Evolutionary conservation across 2,329 filamentous ascomycete species (phyloP).

Genomic region (Pseudogymnoascus verrucosus): DNA sequence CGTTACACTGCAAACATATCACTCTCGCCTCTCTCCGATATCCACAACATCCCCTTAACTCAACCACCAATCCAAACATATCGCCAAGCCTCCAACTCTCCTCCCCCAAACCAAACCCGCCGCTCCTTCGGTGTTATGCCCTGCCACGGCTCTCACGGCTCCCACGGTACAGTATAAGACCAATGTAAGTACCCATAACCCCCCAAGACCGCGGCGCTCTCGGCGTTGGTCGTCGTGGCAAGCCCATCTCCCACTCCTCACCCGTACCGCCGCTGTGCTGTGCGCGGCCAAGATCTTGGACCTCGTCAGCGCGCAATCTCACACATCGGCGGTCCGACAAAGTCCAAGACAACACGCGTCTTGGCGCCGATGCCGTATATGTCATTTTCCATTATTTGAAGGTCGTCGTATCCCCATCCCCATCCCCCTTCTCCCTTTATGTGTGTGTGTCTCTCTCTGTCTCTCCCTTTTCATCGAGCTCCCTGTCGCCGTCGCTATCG

Average conservation of each 20-base stretch:
- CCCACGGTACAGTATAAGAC: not conserved
- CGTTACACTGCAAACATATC: not conserved
- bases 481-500: not conserved
- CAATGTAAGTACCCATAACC: not conserved
- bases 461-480: not conserved
- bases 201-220: not conserved
- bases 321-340: not conserved
- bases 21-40: not conserved
- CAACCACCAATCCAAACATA: not conserved
- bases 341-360: not conserved
- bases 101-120: not conserved
- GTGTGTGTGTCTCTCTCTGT: not conserved
- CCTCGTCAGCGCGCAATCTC: not conserved
- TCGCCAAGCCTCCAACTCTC: not conserved
- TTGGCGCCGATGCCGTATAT: not conserved
- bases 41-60: not conserved
- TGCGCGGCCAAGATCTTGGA: conserved; percentile 1
- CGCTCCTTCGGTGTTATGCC: not conserved
- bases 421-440: too few species aligned
- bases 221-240: not conserved
- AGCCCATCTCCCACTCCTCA: not conserved
- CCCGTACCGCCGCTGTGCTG: not conserved
- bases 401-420: not conserved
- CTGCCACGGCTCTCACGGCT: too few species aligned
- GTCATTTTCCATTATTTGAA: not conserved